Percentiles rank a stretch among this genome's conserved stretches.
Conservation (phyloP, 1,139 yeast genomes). For the Zygoascus sp. region DNA sequence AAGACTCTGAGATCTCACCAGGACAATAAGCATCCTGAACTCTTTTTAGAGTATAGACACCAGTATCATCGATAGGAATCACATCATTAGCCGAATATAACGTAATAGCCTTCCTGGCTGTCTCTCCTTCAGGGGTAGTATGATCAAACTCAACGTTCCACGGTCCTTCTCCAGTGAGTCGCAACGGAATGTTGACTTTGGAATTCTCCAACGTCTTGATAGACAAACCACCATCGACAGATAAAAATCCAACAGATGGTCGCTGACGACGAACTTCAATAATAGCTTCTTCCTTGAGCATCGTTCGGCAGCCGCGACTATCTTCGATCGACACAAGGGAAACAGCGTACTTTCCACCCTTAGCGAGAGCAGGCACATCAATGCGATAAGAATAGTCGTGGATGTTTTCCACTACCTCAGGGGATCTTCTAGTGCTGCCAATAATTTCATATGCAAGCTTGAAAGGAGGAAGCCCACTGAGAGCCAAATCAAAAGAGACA, state of each 20-base stretch:
- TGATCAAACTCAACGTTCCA: conserved; percentile 44
- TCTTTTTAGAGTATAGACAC: conserved; percentile 55
- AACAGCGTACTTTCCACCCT: conserved; percentile 69
- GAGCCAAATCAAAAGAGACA: conserved; percentile 48
- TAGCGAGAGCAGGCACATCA: conserved; percentile 48
- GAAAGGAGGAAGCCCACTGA: conserved; percentile 80
- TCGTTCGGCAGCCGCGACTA: conserved; percentile 67
- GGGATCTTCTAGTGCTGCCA: conserved; percentile 39
- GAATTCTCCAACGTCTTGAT: conserved; percentile 50
- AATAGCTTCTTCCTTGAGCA: conserved; percentile 53
- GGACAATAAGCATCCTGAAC: conserved; percentile 65
- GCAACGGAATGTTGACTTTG: conserved; percentile 53
- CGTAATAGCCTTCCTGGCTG: conserved; percentile 16
- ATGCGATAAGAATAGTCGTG: conserved; percentile 40
- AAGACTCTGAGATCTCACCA: conserved; percentile 47
- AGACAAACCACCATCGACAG: conserved; percentile 33
- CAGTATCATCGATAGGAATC: conserved; percentile 50
- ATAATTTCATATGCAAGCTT: conserved; percentile 63
- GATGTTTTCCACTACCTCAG: conserved; percentile 45
- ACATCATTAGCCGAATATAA: conserved; percentile 28
- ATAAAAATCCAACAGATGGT: conserved; percentile 52
- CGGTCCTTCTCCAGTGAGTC: conserved; percentile 47
- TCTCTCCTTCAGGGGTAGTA: conserved; percentile 17
- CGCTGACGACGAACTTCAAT: conserved; percentile 63
- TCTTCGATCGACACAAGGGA: conserved; percentile 64